Evolutionary conservation across 257 asterid genomes (phyloP), one percentile per base, ranked within the genome.

Genomic region (Solanum okadae): DNA sequence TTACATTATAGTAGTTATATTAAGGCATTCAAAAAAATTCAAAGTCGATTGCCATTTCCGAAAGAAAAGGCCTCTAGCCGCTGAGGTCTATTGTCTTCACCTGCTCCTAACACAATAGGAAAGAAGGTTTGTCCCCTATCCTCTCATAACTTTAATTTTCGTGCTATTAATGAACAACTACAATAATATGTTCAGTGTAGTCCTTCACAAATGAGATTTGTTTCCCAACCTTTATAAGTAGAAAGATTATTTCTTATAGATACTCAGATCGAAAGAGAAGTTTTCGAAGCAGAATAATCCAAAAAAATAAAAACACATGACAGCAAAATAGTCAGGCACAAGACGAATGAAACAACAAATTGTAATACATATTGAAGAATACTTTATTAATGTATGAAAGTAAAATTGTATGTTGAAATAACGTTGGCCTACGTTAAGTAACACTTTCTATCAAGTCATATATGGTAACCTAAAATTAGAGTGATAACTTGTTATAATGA

Each of bases 21-120:
- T 37, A 72, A 88, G 49, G 70, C 38, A 76, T 88, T 77, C 46
- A 44, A 88, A 29, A 88, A 29, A 85, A 84, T 84, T 71, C 67
- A 27, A 72, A 79, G 42, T 81, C 18, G 52, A 29, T 65, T 76
- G 29, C 87, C 90, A 46, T 77, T 86, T 70, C 87, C 88, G 46
- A 63, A 85, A 78, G 88, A 44, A 63, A 88, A 65, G 87, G 83
- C 37, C 23, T 81, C 16, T 31, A 49, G 86, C 86, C 42, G 86
- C 70, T 79, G 85, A 44, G 15, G 8, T 27, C 13, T 20, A 31
- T 72, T 29, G 84, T 38, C 22, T 52, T 75, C 37, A 44, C 87
- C 88, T 85, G 18, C 82, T 37, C 40, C 18, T 33, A 75, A 70
- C 25, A 73, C 16, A 18, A 20, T 5, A 34, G 16, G 16, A 34